Evolutionary conservation across 208 protist genomes (phyloP), one percentile per base, ranked within the genome.

Genomic region (Crithidia acanthocephali): DNA sequence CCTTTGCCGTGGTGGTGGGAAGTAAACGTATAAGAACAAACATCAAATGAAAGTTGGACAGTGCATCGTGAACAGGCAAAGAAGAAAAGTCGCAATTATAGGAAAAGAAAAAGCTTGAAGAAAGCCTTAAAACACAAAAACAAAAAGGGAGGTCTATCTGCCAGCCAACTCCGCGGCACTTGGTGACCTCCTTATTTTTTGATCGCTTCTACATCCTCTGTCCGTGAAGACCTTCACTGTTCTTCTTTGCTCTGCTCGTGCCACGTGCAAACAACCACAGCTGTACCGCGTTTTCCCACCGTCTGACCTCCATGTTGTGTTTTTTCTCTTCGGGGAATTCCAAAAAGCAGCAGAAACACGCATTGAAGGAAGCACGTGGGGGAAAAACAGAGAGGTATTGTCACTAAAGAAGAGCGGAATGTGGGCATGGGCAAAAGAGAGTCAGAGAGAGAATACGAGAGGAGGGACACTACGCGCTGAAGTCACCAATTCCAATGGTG

Each of bases 81-180:
- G 16, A 58, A 68, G 42, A 71, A 61, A 66, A 58, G 40, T 20
- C 44, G 42, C 22, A 40, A 40, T 30, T 53, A 22, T 27, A 53
- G n/a, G 68, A 32, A 40, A 28, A 68, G 51, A 75, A 62, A 68
- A 68, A 76, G 33, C 2, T 44, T 52, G 6, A 10, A 55, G 45
- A 25, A 66, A 27, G 32, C 27, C 3, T 1, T 40, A 55, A 28
- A 55, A 66, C 45, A 22, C 37, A 44, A 16, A 44, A 44, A 44
- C 37, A 50, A 16, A 50, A 22, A 50, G 45, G 18, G 45, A 16
- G 18, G 45, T 13, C 7, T n/a, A n/a, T n/a, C 20, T 50, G 45
- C 6, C 20, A 6, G 20, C 45, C 45, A n/a, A 50, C 20, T 50
- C 7, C 9, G 20, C 45, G 7, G 16, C 9, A 50, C 5, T 50